Evolutionary conservation across 306 rosid species (phyloP).

Genomic region (Vigna trinervia): DNA sequence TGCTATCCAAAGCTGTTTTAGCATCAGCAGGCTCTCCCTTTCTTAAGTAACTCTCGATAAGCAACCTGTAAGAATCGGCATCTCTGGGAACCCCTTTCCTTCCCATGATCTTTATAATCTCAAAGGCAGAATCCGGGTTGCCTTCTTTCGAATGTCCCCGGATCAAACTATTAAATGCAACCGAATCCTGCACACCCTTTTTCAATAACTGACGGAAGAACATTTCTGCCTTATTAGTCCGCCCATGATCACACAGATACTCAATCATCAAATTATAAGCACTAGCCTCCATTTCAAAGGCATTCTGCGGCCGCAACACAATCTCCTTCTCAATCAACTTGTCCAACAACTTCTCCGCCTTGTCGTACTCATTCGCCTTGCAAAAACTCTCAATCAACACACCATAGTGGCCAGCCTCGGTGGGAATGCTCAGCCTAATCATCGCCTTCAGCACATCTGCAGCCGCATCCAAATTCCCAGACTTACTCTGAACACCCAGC

Average conservation of each 20-base stretch:
- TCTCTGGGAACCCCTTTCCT: constrained; percentile 79
- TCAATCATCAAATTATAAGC: constrained; percentile 78
- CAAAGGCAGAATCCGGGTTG: constrained; percentile 80
- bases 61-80: constrained; percentile 71
- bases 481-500: constrained; percentile 65
- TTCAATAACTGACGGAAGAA: constrained; percentile 88
- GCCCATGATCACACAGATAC: constrained; percentile 75
- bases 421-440: constrained; percentile 82
- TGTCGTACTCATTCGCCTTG: constrained; percentile 68
- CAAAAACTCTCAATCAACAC: constrained; percentile 82
- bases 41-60: constrained; percentile 76
- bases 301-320: constrained; percentile 65
- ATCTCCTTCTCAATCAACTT: constrained; percentile 86
- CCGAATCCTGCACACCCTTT: constrained; percentile 76
- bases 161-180: constrained; percentile 79
- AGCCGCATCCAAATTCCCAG: constrained; percentile 85
- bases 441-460: constrained; percentile 75
- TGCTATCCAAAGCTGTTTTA: constrained; percentile 80
- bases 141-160: constrained; percentile 91
- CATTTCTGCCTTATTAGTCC: constrained; percentile 75
- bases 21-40: constrained; percentile 95
- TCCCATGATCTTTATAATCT: constrained; percentile 85
- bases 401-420: constrained; percentile 91
- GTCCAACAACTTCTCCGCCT: constrained; percentile 74
- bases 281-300: constrained; percentile 72